Evolutionary conservation across 371 early-diverging fungal genomes (phyloP).

Genomic region (Lichtheimia hyalospora): DNA sequence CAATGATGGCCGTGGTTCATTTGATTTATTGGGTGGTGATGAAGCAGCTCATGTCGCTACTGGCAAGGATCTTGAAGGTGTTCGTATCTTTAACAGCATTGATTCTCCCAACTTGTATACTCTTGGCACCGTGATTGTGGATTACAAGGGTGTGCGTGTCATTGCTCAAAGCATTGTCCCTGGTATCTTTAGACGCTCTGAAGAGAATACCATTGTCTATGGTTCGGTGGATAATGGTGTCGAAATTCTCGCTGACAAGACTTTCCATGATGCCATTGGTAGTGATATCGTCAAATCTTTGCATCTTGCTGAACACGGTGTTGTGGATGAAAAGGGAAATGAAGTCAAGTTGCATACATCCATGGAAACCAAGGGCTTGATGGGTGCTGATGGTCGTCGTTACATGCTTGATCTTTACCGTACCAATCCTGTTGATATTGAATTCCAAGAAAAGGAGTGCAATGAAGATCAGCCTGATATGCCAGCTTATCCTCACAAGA

Average conservation of each 20-base stretch:
- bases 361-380: conserved; percentile 89
- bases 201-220: conserved; percentile 81
- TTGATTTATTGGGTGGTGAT: conserved; percentile 84
- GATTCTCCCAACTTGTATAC: conserved; percentile 80
- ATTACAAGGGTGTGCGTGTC: conserved; percentile 88
- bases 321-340: conserved; percentile 68
- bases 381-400: conserved; percentile 88
- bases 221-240: conserved; percentile 87
- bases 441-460: conserved; percentile 79
- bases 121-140: conserved; percentile 87
- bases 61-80: conserved; percentile 92
- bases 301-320: conserved; percentile 79
- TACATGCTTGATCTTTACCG: conserved; percentile 93
- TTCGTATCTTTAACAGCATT: conserved; percentile 72
- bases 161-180: conserved; percentile 94
- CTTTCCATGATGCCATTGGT: conserved; percentile 76
- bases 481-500: conserved; percentile 87
- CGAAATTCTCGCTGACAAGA: conserved; percentile 63
- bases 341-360: conserved; percentile 74
- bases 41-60: conserved; percentile 93
- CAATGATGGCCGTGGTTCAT: conserved; percentile 84
- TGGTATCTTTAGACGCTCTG: conserved; percentile 79
- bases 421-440: conserved; percentile 86
- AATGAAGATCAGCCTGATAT: conserved; percentile 32
- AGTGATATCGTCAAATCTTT: conserved; percentile 73